phyloP scores from a whole-genome alignment of 1,284 basidiomycete genomes.

The Ceratobasidium sp. region DNA sequence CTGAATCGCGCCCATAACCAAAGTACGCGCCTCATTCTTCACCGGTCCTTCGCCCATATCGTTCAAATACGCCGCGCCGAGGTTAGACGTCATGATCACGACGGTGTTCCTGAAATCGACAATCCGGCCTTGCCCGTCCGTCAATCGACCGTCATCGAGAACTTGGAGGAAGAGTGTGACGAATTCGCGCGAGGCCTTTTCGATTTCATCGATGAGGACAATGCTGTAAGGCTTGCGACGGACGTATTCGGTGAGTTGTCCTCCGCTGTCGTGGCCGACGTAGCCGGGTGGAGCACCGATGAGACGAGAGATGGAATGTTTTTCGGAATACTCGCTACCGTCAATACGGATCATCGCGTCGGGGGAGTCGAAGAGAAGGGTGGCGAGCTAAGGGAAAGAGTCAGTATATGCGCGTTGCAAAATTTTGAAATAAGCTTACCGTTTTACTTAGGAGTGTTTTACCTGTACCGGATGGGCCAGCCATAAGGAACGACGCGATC shows the following conservation, averaged over 20 bases:
- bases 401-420: constrained; percentile 51
- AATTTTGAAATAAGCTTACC: constrained; percentile 62
- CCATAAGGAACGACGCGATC: constrained; percentile 93
- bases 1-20: constrained; percentile 85
- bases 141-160: constrained; percentile 94
- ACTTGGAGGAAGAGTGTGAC: constrained; percentile 94
- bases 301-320: constrained; percentile 90
- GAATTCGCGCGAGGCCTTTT: constrained; percentile 92
- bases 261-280: constrained; percentile 92
- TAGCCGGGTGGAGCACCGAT: constrained; percentile 94
- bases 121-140: constrained; percentile 86
- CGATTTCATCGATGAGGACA: constrained; percentile 86
- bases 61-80: constrained; percentile 83
- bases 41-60: constrained; percentile 83
- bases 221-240: constrained; percentile 89
- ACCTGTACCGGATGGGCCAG: constrained; percentile 92
- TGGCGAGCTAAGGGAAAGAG: constrained; percentile 73
- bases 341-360: constrained; percentile 94
- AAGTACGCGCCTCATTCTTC: constrained; percentile 69
- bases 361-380: constrained; percentile 88
- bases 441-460: constrained; percentile 93
- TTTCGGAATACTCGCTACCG: constrained; percentile 93
- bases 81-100: constrained; percentile 95
- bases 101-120: constrained; percentile 86
- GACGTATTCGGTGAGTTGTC: constrained; percentile 92